Evolutionary conservation across 78 protist genomes (phyloP), one percentile per base, ranked within the genome.

Genomic region (Salpingoeca rosetta): DNA sequence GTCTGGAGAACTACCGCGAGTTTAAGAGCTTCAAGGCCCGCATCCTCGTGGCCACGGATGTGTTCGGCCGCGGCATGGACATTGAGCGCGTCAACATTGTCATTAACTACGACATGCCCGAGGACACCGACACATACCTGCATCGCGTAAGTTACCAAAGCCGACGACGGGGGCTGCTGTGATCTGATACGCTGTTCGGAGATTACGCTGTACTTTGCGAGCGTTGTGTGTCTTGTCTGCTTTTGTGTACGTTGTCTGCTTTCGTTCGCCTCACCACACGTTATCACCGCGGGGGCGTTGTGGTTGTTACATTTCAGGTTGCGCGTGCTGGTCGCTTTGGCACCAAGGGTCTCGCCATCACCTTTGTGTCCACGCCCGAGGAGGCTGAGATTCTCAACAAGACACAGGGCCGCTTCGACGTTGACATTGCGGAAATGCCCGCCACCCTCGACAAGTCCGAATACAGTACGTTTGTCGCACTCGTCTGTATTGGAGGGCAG

Each of bases 271-370:
- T 45, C 28, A 45, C n/a, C n/a, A n/a, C n/a, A n/a, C n/a, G n/a
- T n/a, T n/a, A n/a, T 11, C 76, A 27, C 37, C 38, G 22, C 76
- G 35, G 65, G 65, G 65, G 65, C 17, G 17, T 51, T 51, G 65
- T 17, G 7, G 17, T 51, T 51, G 65, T 51, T 51, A 17, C n/a
- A n/a, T 36, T 81, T 0, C 76, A 90, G 92, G 98, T 98, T 11
- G 99, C 99, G 40, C 93, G 99, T 73, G 97, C 99, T 27, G 99
- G 99, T 36, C 94, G 99, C 35, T 99, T 98, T 51, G 99, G 99
- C 76, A 99, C 99, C 87, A 96, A 96, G 86, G 99, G 99, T 56
- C 92, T 98, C 2, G 99, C 99, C 56, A 93, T 99, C 85, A 95
- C 98, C 36, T 98, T 98, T 78, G 86, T 96, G 44, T 75, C 98